These are phyloP conservation scores for Orbilia brochopaga DNA, from an alignment of 2,329 filamentous ascomycete species.

Conservation along the genomic window DNA sequence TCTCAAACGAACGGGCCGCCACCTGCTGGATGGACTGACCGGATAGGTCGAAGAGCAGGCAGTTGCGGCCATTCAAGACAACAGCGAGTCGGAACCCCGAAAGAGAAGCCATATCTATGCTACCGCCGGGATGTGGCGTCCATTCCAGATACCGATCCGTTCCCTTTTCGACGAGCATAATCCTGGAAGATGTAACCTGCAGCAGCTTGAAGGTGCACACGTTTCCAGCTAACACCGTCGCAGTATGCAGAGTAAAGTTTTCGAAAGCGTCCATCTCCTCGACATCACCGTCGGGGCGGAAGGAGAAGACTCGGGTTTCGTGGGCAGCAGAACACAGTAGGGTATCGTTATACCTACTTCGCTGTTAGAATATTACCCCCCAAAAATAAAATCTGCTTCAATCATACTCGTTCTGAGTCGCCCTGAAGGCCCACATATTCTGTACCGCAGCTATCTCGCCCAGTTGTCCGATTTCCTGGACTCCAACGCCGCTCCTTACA, in stretches of 20 bases:
- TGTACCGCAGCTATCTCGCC: conserved; percentile 77
- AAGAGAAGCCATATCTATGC: conserved; percentile 36
- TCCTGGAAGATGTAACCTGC: conserved; percentile 74
- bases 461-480: conserved; percentile 83
- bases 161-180: conserved; percentile 67
- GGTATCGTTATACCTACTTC: conserved; percentile 66
- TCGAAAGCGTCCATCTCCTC: conserved; percentile 82
- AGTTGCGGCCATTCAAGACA: conserved; percentile 26
- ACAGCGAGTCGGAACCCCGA: conserved; percentile 12
- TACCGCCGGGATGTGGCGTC: conserved; percentile 61
- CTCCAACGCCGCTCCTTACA: conserved; percentile 88
- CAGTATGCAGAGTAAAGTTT: conserved; percentile 71
- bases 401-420: conserved; percentile 58
- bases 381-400: background rate
- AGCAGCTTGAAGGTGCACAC: conserved; percentile 69
- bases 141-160: conserved; percentile 67
- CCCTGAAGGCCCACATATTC: conserved; percentile 72
- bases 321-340: conserved; percentile 80
- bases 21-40: conserved; percentile 63
- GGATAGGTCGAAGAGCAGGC: conserved; percentile 33
- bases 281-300: conserved; percentile 75
- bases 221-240: conserved; percentile 74
- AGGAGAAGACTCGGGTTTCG: conserved; percentile 82
- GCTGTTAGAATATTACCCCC: background rate
- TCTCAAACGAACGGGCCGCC: conserved; percentile 67